Base-by-base conservation (phyloP, 805 yeast genomes). In the Hanseniaspora meyeri region DNA sequence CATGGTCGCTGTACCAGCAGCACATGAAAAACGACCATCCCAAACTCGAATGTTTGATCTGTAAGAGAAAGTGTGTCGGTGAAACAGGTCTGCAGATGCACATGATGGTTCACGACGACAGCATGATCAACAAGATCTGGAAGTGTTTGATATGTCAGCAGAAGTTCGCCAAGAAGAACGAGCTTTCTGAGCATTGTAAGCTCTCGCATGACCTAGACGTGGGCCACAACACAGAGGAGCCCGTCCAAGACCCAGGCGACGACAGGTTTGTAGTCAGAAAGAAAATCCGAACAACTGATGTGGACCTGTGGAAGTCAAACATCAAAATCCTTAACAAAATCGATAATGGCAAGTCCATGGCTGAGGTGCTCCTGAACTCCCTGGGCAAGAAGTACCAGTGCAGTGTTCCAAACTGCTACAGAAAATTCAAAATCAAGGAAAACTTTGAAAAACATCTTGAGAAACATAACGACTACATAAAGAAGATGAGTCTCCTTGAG, bases 1-100 rank as follows among this genome's bases (percentile, higher is more conserved):
- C 85, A 0, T 83, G 90, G 88, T 78, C 85, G 2, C 83, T 83
- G 1, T 70, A 87, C 42, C 89, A 82, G 61, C 64, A 75, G 11
- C 97, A 90, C 67, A 72, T 79, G 55, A 83, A 82, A 61, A 75
- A 78, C 0, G 84, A 77, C 38, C 96, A 89, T 68, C 87, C 90
- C 4, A 81, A 83, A 64, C 61, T 83, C 31, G 73, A 71, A 46
- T 87, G 95, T 70, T 62, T 67, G 0, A 61, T 78, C 0, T 89
- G 96, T 72, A 80, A 79, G 6, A 82, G 80, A 65, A 79, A 77
- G 8, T 84, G 89, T 71, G 83, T 84, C 11, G 95, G 95, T 32
- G 79, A 77, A 48, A 72, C 74, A 31, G 93, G 89, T 59, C 68
- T 88, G 51, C 69, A 75, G 17, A 79, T 83, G 72, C 96, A 90